Percentiles rank a stretch among this genome's conserved stretches.
phyloP scores from a whole-genome alignment of 805 yeast genomes.

The Hanseniaspora nectarophila region DNA sequence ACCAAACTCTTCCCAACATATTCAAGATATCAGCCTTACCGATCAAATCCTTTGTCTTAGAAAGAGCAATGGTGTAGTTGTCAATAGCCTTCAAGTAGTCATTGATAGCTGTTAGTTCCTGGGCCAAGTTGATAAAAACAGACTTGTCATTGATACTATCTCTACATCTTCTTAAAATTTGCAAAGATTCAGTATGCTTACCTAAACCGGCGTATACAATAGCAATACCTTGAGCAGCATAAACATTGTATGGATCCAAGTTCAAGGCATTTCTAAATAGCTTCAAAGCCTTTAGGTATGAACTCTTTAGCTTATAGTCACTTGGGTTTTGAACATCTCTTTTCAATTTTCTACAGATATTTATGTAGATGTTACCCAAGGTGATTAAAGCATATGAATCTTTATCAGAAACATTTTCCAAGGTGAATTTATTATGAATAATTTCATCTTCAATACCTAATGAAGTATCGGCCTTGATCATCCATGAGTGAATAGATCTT shows the following conservation, averaged over 20 bases:
- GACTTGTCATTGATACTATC: conserved; percentile 80
- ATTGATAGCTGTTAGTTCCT: conserved; percentile 68
- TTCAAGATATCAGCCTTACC: conserved; percentile 57
- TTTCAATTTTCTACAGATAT: conserved; percentile 68
- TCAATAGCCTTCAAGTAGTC: conserved; percentile 82
- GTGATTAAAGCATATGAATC: conserved; percentile 84
- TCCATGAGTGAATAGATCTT: conserved; percentile 90
- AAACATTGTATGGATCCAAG: conserved; percentile 72
- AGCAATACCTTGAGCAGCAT: conserved; percentile 96
- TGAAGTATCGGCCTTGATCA: conserved; percentile 46
- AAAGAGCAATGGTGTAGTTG: conserved; percentile 68
- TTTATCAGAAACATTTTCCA: conserved; percentile 71
- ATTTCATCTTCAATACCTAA: conserved; percentile 45
- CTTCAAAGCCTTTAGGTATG: conserved; percentile 83
- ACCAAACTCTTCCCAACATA: conserved; percentile 81
- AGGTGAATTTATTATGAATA: conserved; percentile 70
- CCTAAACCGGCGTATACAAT: conserved; percentile 80
- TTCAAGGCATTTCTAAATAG: conserved; percentile 77
- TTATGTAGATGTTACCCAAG: conserved; percentile 74
- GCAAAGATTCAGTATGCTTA: conserved; percentile 63
- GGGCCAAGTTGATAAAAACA: conserved; percentile 76
- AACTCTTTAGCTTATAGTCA: conserved; percentile 51
- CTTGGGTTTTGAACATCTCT: conserved; percentile 29
- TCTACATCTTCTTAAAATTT: conserved; percentile 74
- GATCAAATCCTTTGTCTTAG: conserved; percentile 45